Percentiles rank a stretch among this genome's conserved stretches.
Evolutionary conservation across 768 basidiomycete species (phyloP).

Genomic region (Xerocomus spinulosus): DNA sequence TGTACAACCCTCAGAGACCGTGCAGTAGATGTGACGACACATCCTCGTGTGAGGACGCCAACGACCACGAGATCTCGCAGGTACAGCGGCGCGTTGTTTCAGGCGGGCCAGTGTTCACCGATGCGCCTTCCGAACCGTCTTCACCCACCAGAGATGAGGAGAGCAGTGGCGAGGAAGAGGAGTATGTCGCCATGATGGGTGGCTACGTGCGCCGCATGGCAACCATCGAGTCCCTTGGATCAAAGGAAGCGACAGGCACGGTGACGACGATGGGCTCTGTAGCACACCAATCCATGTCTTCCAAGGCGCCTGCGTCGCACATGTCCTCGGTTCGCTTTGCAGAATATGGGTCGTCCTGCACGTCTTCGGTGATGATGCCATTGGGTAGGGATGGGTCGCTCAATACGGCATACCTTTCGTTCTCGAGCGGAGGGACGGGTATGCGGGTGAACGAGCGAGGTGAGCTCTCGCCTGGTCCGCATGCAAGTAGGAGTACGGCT

Average conservation of each 20-base stretch:
- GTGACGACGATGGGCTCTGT: conserved; percentile 32
- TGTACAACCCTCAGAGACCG: conserved; percentile 23
- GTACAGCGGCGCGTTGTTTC: not conserved
- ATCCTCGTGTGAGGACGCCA: conserved; percentile 4
- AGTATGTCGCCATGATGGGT: conserved; percentile 55
- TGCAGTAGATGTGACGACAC: conserved; percentile 1
- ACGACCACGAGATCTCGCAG: conserved; percentile 1
- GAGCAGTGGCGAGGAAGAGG: conserved; percentile 25
- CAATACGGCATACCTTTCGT: conserved; percentile 25
- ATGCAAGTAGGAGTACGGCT: conserved; percentile 1
- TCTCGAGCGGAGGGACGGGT: conserved; percentile 19
- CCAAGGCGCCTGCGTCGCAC: conserved; percentile 17
- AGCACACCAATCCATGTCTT: conserved; percentile 26
- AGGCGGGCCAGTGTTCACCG: not conserved
- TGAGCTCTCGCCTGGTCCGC: conserved; percentile 14
- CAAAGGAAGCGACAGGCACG: conserved; percentile 42
- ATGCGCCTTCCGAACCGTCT: conserved; percentile 13
- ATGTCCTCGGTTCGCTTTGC: conserved; percentile 25
- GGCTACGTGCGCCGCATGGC: conserved; percentile 69
- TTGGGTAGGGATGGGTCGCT: conserved; percentile 10
- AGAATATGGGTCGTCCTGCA: conserved; percentile 4
- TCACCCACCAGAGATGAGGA: conserved; percentile 6
- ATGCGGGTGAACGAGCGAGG: conserved; percentile 27
- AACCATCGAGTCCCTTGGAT: conserved; percentile 75
- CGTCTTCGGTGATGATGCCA: not conserved